phyloP scores from a whole-genome alignment of 192 early-diverging fungal genomes.

The Gonapodya sp. region DNA sequence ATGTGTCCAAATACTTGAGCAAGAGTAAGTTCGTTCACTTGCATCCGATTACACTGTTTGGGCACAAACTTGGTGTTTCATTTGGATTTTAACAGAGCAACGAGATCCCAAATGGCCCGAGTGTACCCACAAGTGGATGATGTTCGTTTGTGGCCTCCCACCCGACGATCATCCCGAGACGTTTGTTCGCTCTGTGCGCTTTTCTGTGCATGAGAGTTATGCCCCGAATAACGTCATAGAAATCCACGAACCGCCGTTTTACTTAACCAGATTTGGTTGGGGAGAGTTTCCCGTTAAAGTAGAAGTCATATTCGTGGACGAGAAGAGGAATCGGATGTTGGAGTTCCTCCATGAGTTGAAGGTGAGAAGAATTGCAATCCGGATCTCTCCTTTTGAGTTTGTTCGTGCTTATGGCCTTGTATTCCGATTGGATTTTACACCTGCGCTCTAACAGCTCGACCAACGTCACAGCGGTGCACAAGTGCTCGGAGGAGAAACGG shows the following conservation, averaged over 20 bases:
- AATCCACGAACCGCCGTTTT: constrained; percentile 63
- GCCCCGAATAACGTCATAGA: constrained; percentile 82
- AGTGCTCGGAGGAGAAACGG: constrained; percentile 59
- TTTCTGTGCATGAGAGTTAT: constrained; percentile 83
- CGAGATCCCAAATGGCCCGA: constrained; percentile 13
- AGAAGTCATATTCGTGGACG: constrained; percentile 70
- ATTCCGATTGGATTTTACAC: neutral
- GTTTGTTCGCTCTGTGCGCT: constrained; percentile 71
- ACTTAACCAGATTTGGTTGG: constrained; percentile 84
- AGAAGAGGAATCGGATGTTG: constrained; percentile 65
- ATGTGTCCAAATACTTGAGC: constrained; percentile 58
- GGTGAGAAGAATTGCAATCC: constrained; percentile 29
- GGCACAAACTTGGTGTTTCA: constrained; percentile 42
- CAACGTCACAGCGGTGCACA: constrained; percentile 53
- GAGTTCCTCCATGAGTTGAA: constrained; percentile 73
- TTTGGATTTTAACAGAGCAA: constrained; percentile 30
- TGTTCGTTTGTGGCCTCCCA: constrained; percentile 63
- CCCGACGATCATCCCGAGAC: constrained; percentile 34
- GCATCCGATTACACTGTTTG: constrained; percentile 28
- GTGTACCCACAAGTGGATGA: constrained; percentile 73
- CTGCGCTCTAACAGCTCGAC: constrained; percentile 47
- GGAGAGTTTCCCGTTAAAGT: constrained; percentile 85
- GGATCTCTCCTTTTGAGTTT: constrained; percentile 9
- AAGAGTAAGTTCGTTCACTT: neutral
- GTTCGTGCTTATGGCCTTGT: neutral